Percentiles rank a stretch among this genome's conserved stretches.
Evolutionary conservation across 2,329 filamentous ascomycete genomes (phyloP).

Genomic region (Diaporthe destruens): DNA sequence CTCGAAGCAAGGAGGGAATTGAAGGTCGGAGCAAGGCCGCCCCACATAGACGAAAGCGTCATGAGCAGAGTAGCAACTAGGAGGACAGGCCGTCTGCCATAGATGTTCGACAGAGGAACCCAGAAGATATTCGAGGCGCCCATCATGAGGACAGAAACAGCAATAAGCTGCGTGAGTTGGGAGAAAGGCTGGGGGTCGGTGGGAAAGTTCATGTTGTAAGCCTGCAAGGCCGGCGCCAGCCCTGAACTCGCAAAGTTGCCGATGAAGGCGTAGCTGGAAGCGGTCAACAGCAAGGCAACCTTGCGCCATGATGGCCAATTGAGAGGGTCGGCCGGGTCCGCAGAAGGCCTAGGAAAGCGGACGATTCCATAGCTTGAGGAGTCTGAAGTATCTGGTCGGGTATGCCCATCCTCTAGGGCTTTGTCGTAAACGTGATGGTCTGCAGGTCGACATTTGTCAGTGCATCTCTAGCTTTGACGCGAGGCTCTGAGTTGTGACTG

Average conservation of each 20-base stretch:
- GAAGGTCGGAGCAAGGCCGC: conserved; percentile 46
- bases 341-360: conserved; percentile 15
- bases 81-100: conserved; percentile 51
- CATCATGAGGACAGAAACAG: conserved; percentile 50
- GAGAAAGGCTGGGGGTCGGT: conserved; percentile 44
- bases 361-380: conserved; percentile 19
- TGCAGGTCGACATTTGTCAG: not conserved
- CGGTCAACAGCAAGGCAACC: conserved; percentile 45
- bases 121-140: conserved; percentile 53
- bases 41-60: conserved; percentile 47
- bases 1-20: conserved; percentile 48
- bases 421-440: conserved; percentile 24
- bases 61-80: conserved; percentile 49
- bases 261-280: conserved; percentile 51
- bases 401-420: conserved; percentile 19
- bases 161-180: conserved; percentile 49
- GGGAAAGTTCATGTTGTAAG: conserved; percentile 51
- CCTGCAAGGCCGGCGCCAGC: conserved; percentile 50
- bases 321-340: conserved; percentile 22
- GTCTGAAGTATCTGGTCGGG: not conserved
- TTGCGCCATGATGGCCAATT: conserved; percentile 28
- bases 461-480: not conserved
- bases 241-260: conserved; percentile 51
- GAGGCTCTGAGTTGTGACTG: conserved; percentile 8
- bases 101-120: conserved; percentile 54